These are phyloP conservation scores for Atkinsonella texensis DNA, from an alignment of 2,329 filamentous ascomycete genomes.

Conservation along the genomic window DNA sequence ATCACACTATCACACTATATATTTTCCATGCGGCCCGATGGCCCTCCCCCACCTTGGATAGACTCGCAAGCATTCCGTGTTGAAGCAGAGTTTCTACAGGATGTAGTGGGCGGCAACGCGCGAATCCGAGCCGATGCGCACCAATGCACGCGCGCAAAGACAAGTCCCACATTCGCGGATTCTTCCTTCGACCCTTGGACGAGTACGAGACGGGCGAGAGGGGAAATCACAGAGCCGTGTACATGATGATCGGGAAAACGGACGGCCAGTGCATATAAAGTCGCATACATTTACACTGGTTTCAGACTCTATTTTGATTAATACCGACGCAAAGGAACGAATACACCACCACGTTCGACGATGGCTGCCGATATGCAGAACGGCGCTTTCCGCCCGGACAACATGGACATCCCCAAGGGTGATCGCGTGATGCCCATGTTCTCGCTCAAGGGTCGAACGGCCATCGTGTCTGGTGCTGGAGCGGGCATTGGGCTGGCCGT, in stretches of 20 bases:
- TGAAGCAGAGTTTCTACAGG: too few species aligned
- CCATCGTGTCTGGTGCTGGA: constrained; percentile 55
- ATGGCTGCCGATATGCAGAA: constrained; percentile 30
- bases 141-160: not conserved
- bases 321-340: not conserved
- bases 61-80: too few species aligned
- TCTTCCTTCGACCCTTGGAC: not conserved
- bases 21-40: too few species aligned
- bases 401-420: constrained; percentile 33
- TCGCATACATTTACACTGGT: too few species aligned
- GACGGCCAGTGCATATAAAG: not conserved
- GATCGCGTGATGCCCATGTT: constrained; percentile 51
- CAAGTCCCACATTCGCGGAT: not conserved
- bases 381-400: constrained; percentile 45
- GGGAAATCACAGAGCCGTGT: not conserved
- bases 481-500: constrained; percentile 56
- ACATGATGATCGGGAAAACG: not conserved
- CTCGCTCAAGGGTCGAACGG: constrained; percentile 57
- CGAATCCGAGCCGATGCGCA: not conserved
- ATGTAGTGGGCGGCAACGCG: too few species aligned
- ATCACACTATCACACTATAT: too few species aligned
- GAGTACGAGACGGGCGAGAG: not conserved
- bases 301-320: not conserved
- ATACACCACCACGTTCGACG: not conserved
- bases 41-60: too few species aligned